Base-by-base conservation (phyloP, 306 rosid species). In the Cucurbita pepo region DNA sequence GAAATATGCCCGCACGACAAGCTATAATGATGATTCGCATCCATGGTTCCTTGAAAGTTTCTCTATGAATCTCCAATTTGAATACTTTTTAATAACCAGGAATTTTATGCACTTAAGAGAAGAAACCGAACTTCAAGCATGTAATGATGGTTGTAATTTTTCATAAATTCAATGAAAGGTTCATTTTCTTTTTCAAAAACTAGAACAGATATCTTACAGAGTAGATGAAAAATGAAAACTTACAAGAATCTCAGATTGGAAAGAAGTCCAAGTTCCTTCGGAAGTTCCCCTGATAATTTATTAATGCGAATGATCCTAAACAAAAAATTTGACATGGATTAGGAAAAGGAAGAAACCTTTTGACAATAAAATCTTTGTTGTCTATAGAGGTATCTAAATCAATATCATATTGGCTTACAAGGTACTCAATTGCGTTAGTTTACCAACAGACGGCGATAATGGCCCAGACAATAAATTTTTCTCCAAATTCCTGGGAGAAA, bases 231-330 rank as follows among this genome's bases (percentile, higher is more conserved):
- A 52, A 6, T 69, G 13, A 12, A 19, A 72, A 78, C 96, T 48
- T 83, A 91, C 96, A 91, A 40, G 59, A 9, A 0, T 45, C 0
- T 6, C 60, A 91, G 66, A n/a, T 81, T 71, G 1, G 88, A 79
- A 51, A 89, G 96, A 37, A 70, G 43, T 69, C 91, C 88, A 21
- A 91, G 74, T 77, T 86, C 94, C 80, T 82, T 88, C 1, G 97
- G 97, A 77, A 89, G 80, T 82, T 81, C 82, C 52, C 97, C 90
- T 25, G 96, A 89, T 13, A 89, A 77, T 48, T 83, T 67, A 80
- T 91, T 91, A 64, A 79, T 77, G 78, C 86, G 85, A 18, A 91
- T 0, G 63, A 8, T 14, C 89, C 94, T 89, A 75, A 55, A 10
- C 48, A 47, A 65, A 75, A 75, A 3, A 73, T 37, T 14, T 55